phyloP scores from a whole-genome alignment of 306 rosid species.

The Parietaria judaica region DNA sequence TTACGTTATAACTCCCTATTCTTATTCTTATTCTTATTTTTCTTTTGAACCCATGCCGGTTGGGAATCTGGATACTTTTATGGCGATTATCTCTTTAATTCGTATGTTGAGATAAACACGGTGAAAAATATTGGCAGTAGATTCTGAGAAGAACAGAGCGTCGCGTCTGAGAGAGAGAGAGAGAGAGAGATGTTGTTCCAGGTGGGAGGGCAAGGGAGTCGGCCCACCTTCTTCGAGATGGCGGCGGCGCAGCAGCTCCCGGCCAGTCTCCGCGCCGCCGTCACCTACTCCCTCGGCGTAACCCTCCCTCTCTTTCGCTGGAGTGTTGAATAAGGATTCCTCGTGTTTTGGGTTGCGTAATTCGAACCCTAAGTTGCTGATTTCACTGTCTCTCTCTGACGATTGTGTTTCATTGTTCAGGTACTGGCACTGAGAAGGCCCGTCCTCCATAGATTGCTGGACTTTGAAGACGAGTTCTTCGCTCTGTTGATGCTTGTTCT shows the following conservation, averaged over 20 bases:
- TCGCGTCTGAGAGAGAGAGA: background rate
- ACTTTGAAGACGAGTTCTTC: slow-evolving; percentile 78
- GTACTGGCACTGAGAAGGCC: slow-evolving; percentile 76
- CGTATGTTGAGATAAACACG: too few species aligned
- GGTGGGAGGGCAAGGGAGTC: slow-evolving; percentile 93
- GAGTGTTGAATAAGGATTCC: too few species aligned
- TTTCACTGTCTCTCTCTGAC: background rate
- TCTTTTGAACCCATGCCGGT: too few species aligned
- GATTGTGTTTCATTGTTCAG: slow-evolving; percentile 18
- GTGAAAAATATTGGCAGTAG: too few species aligned
- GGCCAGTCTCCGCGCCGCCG: slow-evolving; percentile 82
- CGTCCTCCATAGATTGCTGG: slow-evolving; percentile 54
- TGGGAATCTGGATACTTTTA: too few species aligned
- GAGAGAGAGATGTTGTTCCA: slow-evolving; percentile 67
- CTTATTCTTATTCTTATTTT: too few species aligned
- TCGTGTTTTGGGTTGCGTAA: too few species aligned
- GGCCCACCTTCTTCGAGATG: slow-evolving; percentile 99
- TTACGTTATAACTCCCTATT: too few species aligned
- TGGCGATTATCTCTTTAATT: too few species aligned
- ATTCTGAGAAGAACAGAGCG: background rate
- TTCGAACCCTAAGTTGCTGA: too few species aligned
- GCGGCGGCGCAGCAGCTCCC: slow-evolving; percentile 98
- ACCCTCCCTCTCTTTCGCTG: background rate
- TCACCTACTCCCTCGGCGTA: slow-evolving; percentile 85
- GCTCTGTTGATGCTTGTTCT: slow-evolving; percentile 76